These are phyloP conservation scores for Xylaria acuta DNA, from an alignment of 495 filamentous ascomycete genomes.

Conservation along the genomic window DNA sequence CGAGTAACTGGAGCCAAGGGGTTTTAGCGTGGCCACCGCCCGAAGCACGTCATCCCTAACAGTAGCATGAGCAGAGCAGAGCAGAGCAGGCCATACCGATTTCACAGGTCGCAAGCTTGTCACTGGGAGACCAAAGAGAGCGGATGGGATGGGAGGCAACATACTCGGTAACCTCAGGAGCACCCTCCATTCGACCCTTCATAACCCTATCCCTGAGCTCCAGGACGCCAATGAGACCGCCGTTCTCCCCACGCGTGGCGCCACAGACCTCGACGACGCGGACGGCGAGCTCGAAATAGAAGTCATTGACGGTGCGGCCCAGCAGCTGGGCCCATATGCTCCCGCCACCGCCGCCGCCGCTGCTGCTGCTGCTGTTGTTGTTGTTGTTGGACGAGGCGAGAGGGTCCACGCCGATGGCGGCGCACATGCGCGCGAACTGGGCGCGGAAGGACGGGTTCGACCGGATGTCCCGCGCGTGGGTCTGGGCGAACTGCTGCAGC, in stretches of 20 bases:
- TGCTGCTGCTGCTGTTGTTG: slow-evolving; percentile 50
- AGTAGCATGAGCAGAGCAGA: slow-evolving; percentile 1
- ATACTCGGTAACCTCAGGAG: slow-evolving; percentile 71
- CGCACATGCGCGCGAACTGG: slow-evolving; percentile 98
- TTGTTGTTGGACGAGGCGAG: slow-evolving; percentile 72
- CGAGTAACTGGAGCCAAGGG: slow-evolving; percentile 86
- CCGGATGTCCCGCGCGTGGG: slow-evolving; percentile 92
- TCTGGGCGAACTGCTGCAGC: slow-evolving; percentile 91
- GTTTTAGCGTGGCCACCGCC: slow-evolving; percentile 85
- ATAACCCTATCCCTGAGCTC: slow-evolving; percentile 79
- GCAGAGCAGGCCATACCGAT: not conserved
- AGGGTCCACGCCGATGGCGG: slow-evolving; percentile 94
- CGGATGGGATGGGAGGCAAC: slow-evolving; percentile 27
- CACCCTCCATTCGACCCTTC: slow-evolving; percentile 75
- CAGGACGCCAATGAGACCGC: slow-evolving; percentile 82
- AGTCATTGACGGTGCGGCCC: slow-evolving; percentile 91
- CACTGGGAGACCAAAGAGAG: not conserved
- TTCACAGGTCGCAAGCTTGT: not conserved
- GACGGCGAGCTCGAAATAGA: slow-evolving; percentile 96
- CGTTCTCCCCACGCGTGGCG: slow-evolving; percentile 87
- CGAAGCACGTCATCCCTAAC: slow-evolving; percentile 86
- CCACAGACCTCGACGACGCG: slow-evolving; percentile 92
- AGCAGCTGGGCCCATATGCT: slow-evolving; percentile 94
- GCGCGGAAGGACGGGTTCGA: slow-evolving; percentile 93
- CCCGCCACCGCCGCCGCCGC: slow-evolving; percentile 49